A percentile compares a stretch with the other conserved stretches of the same genome.
Conservation (phyloP, 2,329 filamentous ascomycete genomes). For the Didymella glomerata region DNA sequence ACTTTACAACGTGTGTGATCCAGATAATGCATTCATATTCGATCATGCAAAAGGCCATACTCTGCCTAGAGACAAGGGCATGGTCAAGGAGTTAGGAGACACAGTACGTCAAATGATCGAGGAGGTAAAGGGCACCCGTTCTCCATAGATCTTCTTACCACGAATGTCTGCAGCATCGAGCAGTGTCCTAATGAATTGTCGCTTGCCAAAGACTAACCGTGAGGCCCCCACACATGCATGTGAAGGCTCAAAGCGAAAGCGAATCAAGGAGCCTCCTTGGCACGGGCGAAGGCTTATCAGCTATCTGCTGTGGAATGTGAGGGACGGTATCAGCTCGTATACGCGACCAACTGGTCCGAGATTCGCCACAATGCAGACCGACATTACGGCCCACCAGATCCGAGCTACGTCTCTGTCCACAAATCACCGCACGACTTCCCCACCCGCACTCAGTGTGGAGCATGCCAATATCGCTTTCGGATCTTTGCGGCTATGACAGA, state of each 20-base stretch:
- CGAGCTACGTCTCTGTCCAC: background rate
- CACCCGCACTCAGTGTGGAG: background rate
- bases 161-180: no score
- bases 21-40: conserved; percentile 67
- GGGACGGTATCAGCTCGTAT: background rate
- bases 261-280: background rate
- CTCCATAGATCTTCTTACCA: background rate
- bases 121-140: conserved; percentile 26
- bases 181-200: background rate
- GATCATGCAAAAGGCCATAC: conserved; percentile 73
- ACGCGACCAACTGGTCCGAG: background rate
- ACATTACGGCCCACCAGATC: background rate
- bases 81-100: conserved; percentile 43
- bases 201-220: background rate
- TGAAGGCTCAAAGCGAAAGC: background rate
- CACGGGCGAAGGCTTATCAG: background rate
- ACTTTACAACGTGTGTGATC: conserved; percentile 69
- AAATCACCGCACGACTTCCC: background rate
- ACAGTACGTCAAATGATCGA: conserved; percentile 39
- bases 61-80: conserved; percentile 56
- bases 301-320: background rate
- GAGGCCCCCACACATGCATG: background rate
- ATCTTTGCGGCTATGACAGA: background rate
- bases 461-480: background rate
- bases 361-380: background rate